Evolutionary conservation across 2,329 filamentous ascomycete species (phyloP).

Genomic region (Phaeophleospora eucalypticola): DNA sequence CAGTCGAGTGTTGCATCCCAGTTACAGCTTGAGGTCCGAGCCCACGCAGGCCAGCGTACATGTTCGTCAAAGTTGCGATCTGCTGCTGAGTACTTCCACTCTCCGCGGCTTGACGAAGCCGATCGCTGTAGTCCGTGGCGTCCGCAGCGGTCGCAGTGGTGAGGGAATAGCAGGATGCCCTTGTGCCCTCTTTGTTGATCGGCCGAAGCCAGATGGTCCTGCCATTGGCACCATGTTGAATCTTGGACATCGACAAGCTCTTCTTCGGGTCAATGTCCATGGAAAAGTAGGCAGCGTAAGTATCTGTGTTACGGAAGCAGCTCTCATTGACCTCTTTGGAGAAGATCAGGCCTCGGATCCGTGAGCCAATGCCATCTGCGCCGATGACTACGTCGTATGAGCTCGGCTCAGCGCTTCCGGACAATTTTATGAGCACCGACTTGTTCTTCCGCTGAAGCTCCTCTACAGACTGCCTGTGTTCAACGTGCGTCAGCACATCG

Average conservation of each 20-base stretch:
- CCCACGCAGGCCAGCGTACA: too few species aligned
- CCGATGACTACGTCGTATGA: conserved; percentile 11
- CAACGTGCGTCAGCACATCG: too few species aligned
- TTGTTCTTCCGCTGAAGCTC: too few species aligned
- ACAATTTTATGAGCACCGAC: too few species aligned
- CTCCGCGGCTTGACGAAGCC: conserved; percentile 5
- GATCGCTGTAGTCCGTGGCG: conserved; percentile 8
- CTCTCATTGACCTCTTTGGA: conserved; percentile 5
- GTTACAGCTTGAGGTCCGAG: conserved; percentile 8
- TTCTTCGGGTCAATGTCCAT: conserved; percentile 16
- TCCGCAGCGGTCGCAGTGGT: neutral
- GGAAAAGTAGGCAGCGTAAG: conserved; percentile 28
- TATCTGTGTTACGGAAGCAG: conserved; percentile 3
- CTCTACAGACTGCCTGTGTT: too few species aligned
- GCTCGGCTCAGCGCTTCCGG: neutral
- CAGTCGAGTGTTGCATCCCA: conserved; percentile 23
- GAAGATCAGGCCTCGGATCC: conserved; percentile 12
- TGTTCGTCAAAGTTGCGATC: conserved; percentile 7
- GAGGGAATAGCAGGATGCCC: conserved; percentile 9
- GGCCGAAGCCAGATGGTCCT: conserved; percentile 22
- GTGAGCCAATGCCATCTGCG: conserved; percentile 16
- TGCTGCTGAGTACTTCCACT: too few species aligned
- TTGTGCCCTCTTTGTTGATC: conserved; percentile 8
- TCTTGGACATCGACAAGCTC: conserved; percentile 16
- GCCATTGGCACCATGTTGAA: conserved; percentile 12